These are phyloP conservation scores for Trypanosomatidae sp. DNA, from an alignment of 208 protist species.

Conservation along the genomic window DNA sequence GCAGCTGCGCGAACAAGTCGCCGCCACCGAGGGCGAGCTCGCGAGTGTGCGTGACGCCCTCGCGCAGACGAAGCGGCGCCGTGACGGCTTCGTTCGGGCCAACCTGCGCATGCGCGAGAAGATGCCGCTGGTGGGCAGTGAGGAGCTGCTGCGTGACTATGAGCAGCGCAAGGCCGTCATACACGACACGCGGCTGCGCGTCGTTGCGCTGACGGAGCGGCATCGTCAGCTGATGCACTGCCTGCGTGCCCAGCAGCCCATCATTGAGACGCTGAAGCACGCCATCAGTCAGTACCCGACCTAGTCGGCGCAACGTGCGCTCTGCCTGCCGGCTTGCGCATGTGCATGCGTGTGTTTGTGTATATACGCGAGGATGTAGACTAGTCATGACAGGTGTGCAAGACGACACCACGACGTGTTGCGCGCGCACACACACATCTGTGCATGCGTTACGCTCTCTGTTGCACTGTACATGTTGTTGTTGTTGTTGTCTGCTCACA, in stretches of 20 bases:
- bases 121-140: conserved; percentile 88
- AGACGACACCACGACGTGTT: no score
- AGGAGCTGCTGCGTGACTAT: conserved; percentile 92
- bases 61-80: conserved; percentile 82
- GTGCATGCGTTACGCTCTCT: no score
- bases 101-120: conserved; percentile 87
- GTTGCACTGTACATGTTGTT: no score
- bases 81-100: conserved; percentile 74
- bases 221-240: conserved; percentile 50
- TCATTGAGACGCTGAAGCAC: conserved; percentile 39
- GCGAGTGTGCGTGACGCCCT: conserved; percentile 77
- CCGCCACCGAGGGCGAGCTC: conserved; percentile 84
- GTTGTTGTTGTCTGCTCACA: no score
- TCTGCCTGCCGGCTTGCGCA: no score
- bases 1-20: conserved; percentile 75
- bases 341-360: background rate
- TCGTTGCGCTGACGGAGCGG: conserved; percentile 67
- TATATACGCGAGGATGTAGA: background rate
- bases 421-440: no score
- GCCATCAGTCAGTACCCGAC: conserved; percentile 44
- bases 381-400: no score
- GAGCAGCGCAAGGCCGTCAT: conserved; percentile 82
- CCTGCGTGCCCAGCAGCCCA: conserved; percentile 37
- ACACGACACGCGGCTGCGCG: conserved; percentile 39
- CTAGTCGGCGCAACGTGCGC: conserved; percentile 2